Conservation (phyloP, 331 rosid genomes). For the Telfairia occidentalis region DNA sequence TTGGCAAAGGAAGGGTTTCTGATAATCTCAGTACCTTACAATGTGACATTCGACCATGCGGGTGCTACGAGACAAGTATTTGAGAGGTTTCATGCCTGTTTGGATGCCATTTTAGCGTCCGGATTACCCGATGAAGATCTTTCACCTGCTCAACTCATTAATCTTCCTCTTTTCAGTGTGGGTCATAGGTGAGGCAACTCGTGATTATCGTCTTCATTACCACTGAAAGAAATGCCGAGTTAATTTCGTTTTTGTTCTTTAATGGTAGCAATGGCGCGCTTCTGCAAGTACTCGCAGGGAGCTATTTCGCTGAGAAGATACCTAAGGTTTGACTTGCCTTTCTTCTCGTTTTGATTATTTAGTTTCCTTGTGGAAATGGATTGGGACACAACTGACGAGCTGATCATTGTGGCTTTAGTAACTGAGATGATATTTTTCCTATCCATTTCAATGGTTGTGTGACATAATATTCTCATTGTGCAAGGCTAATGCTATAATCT, state of each 20-base stretch:
- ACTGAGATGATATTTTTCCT: neutral
- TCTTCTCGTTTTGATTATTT: neutral
- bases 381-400: neutral
- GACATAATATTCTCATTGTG: conserved; percentile 38
- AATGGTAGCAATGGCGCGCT: conserved; percentile 77
- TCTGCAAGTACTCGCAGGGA: conserved; percentile 72
- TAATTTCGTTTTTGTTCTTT: conserved; percentile 11
- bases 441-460: conserved; percentile 28
- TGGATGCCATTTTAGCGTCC: conserved; percentile 41
- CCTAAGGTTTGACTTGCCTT: conserved; percentile 62
- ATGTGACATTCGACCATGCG: conserved; percentile 82
- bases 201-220: neutral
- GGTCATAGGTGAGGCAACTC: conserved; percentile 63
- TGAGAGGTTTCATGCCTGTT: conserved; percentile 60
- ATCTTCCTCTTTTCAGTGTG: conserved; percentile 66
- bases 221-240: conserved; percentile 1
- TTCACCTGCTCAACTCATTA: conserved; percentile 45
- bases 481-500: conserved; percentile 80
- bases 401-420: neutral
- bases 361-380: neutral
- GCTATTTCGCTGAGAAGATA: conserved; percentile 64
- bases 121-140: conserved; percentile 66
- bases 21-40: conserved; percentile 66
- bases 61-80: conserved; percentile 63
- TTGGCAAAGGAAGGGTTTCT: conserved; percentile 80